These are phyloP conservation scores for Dysphania ambrosioides DNA, from an alignment of 148 eudicot genomes.

Conservation along the genomic window DNA sequence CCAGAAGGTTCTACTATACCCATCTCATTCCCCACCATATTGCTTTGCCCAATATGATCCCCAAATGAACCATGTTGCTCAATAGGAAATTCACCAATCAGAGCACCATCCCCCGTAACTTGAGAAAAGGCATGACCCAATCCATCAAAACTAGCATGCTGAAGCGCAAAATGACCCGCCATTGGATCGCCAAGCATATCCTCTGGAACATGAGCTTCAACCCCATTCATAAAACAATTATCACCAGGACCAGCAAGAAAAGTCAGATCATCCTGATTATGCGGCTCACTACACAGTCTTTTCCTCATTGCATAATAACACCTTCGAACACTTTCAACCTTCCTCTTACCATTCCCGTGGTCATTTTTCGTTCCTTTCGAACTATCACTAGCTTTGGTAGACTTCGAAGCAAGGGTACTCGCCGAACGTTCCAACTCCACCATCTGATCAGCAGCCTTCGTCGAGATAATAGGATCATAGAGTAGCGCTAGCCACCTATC, in stretches of 20 bases:
- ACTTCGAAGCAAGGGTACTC: slow-evolving; percentile 24
- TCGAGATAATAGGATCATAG: slow-evolving; percentile 61
- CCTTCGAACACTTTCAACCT: slow-evolving; percentile 52
- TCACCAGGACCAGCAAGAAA: slow-evolving; percentile 49
- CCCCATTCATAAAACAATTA: slow-evolving; percentile 37
- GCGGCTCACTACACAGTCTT: slow-evolving; percentile 56
- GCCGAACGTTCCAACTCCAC: slow-evolving; percentile 51
- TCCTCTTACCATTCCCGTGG: slow-evolving; percentile 61
- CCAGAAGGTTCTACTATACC: slow-evolving; percentile 25
- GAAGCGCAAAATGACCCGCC: slow-evolving; percentile 40
- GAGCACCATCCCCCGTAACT: slow-evolving; percentile 24
- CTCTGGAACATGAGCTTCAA: slow-evolving; percentile 24
- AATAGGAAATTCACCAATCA: slow-evolving; percentile 28
- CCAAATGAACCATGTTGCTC: slow-evolving; percentile 32
- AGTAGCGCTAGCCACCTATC: slow-evolving; percentile 79
- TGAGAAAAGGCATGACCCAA: slow-evolving; percentile 35
- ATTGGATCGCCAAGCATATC: slow-evolving; percentile 43
- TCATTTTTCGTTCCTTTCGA: slow-evolving; percentile 34
- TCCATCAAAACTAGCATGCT: slow-evolving; percentile 28
- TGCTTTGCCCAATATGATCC: slow-evolving; percentile 32
- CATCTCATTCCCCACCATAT: not conserved
- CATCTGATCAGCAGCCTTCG: slow-evolving; percentile 58
- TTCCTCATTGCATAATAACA: slow-evolving; percentile 77
- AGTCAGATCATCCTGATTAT: slow-evolving; percentile 40
- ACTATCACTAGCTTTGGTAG: slow-evolving; percentile 40